Conservation (phyloP, 352 stramenopile genomes). For the Bremia lactucae region DNA sequence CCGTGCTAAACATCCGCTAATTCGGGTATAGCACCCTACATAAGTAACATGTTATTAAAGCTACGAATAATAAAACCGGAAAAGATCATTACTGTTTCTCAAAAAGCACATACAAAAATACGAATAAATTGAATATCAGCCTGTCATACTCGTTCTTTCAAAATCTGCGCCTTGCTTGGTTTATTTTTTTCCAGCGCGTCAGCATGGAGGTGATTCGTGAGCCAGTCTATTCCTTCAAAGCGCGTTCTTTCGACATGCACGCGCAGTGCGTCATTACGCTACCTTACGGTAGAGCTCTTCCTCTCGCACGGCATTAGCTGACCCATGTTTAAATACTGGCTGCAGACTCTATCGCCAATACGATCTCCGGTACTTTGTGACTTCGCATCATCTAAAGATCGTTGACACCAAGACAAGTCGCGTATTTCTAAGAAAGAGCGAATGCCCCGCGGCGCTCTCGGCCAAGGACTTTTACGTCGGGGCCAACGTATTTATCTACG, state of each 20-base stretch:
- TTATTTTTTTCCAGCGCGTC: too few relatives aligned
- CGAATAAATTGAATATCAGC: too few relatives aligned
- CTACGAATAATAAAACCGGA: too few relatives aligned
- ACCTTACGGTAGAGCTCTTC: background rate
- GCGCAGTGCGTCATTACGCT: slow-evolving; percentile 35
- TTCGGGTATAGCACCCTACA: too few relatives aligned
- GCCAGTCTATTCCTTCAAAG: slow-evolving; percentile 76
- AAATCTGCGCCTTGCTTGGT: too few relatives aligned
- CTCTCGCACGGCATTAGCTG: background rate
- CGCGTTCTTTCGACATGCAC: slow-evolving; percentile 68
- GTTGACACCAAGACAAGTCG: slow-evolving; percentile 82
- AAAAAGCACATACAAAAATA: too few relatives aligned
- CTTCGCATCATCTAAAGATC: slow-evolving; percentile 80
- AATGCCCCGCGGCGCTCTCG: slow-evolving; percentile 53
- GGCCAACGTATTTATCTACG: slow-evolving; percentile 72
- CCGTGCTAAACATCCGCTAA: too few relatives aligned
- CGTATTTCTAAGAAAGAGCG: slow-evolving; percentile 87
- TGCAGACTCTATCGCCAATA: slow-evolving; percentile 65
- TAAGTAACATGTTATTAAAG: too few relatives aligned
- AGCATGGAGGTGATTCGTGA: slow-evolving; percentile 56
- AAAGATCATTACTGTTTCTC: too few relatives aligned
- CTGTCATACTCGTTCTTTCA: too few relatives aligned
- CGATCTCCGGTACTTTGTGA: slow-evolving; percentile 70
- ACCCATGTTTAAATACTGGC: background rate
- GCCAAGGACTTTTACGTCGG: slow-evolving; percentile 77